These are phyloP conservation scores for Tubosaeta brunneosetosa DNA, from an alignment of 768 basidiomycete species.

Conservation along the genomic window DNA sequence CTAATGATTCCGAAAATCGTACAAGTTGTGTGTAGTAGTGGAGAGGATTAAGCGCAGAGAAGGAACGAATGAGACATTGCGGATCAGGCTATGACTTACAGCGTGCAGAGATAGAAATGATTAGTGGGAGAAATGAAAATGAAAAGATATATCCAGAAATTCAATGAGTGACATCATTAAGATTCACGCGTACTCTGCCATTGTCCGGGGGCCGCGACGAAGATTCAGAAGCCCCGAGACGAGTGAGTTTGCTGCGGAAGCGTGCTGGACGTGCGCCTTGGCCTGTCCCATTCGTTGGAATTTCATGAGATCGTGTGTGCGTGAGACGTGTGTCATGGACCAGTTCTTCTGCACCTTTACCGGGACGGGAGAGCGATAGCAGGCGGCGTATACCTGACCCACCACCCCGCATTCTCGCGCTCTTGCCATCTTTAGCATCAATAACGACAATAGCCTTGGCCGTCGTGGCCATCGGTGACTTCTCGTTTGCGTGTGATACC, in stretches of 20 bases:
- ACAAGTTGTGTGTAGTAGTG: not conserved
- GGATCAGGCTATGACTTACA: conserved; percentile 23
- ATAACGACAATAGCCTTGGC: conserved; percentile 62
- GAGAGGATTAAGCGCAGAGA: not conserved
- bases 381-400: conserved; percentile 31
- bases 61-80: conserved; percentile 19
- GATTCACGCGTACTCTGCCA: conserved; percentile 34
- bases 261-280: conserved; percentile 25
- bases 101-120: conserved; percentile 19
- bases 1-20: not conserved
- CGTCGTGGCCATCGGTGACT: conserved; percentile 39
- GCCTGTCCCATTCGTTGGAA: conserved; percentile 12
- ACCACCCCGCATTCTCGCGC: conserved; percentile 20
- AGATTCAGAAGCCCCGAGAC: conserved; percentile 26
- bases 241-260: conserved; percentile 26
- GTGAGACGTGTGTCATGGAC: conserved; percentile 21
- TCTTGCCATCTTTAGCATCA: conserved; percentile 48
- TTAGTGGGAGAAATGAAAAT: not conserved
- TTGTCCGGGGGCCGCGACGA: conserved; percentile 29
- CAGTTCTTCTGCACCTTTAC: conserved; percentile 29
- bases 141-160: conserved; percentile 1
- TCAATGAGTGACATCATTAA: conserved; percentile 21
- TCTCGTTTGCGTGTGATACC: conserved; percentile 23
- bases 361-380: conserved; percentile 29
- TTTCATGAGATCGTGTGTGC: conserved; percentile 26